Evolutionary conservation across 352 stramenopile genomes (phyloP), one percentile per base, ranked within the genome.

Genomic region (Phytopythium kandeliae): DNA sequence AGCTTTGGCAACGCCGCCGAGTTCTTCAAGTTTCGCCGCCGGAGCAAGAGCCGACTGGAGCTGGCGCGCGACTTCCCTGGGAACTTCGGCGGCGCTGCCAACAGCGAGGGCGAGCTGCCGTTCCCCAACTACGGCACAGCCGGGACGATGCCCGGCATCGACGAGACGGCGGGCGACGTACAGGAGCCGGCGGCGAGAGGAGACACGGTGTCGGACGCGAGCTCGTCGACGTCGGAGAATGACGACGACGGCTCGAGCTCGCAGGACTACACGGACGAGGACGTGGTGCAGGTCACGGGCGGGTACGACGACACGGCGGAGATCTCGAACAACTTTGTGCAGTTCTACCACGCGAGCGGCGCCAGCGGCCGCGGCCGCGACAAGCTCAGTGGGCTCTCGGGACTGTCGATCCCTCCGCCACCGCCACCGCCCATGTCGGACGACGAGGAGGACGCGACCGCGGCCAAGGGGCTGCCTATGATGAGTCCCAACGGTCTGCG

Each of bases 21-120:
- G 51, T 89, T 92, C 24, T 92, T 89, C 61, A 90, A 90, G 51
- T 92, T 90, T 38, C 82, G 82, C 43, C 77, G 82, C 71, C 78
- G 82, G 57, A 92, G 82, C 56, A 92, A 92, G 69, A 92, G 82
- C 33, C 82, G 82, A 15, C 63, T 92, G 21, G 79, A 90, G 59
- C 60, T 92, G 17, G 79, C 79, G 19, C 77, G 82, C 24, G 82
- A 92, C 36, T 57, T 90, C 47, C 69, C 76, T 1, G 51, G 52
- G 7, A 71, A 65, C 48, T 75, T 76, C 34, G 55, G 74, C 4
- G 45, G 22, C 22, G 38, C 38, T 11, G 21, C 19, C 19, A 79
- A 78, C 35, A 69, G 69, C 12, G 71, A 78, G 31, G 51, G 63
- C 25, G 51, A 58, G 40, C 59, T 60, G 26, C 62, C 67, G 17